Evolutionary conservation across 345 rosid genomes (phyloP), one percentile per base, ranked within the genome.

Genomic region (Linum tenue): DNA sequence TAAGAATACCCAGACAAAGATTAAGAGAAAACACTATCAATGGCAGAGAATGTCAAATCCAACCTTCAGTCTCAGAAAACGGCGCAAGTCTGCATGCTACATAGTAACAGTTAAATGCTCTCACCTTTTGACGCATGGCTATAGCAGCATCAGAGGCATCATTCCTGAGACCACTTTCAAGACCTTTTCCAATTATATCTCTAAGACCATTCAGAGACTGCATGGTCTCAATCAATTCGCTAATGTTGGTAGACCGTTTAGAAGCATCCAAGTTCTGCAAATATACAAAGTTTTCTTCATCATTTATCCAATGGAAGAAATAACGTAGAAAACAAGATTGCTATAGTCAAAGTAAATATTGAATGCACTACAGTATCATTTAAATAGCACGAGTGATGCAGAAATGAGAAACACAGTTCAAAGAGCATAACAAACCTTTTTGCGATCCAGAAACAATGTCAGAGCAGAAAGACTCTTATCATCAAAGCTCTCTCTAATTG

Each of bases 111-210:
- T 48, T 8, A 67, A 68, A n/a, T 39, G 58, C 66, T 58, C 70
- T 67, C 64, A 88, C 98, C 92, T 92, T 92, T 75, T 92, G 98
- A 58, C 97, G 97, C 88, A 76, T 80, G 37, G 96, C 98, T 72
- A 92, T 90, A 70, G 98, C 96, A 73, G 88, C 72, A 81, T 90
- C 98, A 71, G 96, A 75, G 72, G 98, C 98, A 86, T 92, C 98
- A 79, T 90, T 92, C 69, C 98, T 81, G 44, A 86, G 77, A 71
- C 97, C 97, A 67, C 97, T 90, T 71, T 85, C 95, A 57, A 92
- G 98, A 70, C 92, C 97, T 71, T 84, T 88, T 8, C 76, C 72
- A 41, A 90, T 78, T 63, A 22, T 59, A 61, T 80, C 88, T 79
- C 98, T 90, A 63, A 90, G 66, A 68, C 86, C 75, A 73, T 74